Base-by-base conservation (phyloP, 305 asterid species). In the Fraxinus paxiana region DNA sequence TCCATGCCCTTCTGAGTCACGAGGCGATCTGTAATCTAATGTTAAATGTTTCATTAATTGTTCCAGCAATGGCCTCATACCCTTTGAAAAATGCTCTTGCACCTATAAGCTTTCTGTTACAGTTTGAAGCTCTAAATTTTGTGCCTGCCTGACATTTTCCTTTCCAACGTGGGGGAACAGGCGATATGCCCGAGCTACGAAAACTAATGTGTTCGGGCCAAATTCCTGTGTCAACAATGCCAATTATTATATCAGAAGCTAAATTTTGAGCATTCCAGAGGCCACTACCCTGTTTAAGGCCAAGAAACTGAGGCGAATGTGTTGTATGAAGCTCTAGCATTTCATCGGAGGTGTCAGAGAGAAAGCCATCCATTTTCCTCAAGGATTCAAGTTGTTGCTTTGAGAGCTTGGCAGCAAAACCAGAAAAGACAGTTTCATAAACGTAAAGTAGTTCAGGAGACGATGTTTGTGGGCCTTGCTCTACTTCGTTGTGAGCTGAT, bases 151-250 rank as follows among this genome's bases (percentile, higher is more conserved):
- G 80, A 5, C 97, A 93, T 81, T 54, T 84, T 9, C 97, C 97
- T 84, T 88, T 93, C 97, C 97, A 92, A 18, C 80, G 86, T 13
- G 91, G 56, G 46, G 97, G 94, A 26, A 86, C 89, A 0, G 82
- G 82, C 1, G 89, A 73, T 48, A 83, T 7, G 61, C 91, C 91
- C 2, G 84, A 81, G 79, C 80, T 85, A 0, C 61, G 81, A 78
- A 91, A 92, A 77, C 95, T 91, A 4, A 87, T 73, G 76, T 92
- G 97, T 65, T 93, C 95, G 0, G 97, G 97, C 95, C 97, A 92
- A 82, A 92, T 93, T 71, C 97, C 97, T 0, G 92, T 89, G 75
- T 93, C 97, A 0, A 93, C 77, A 1, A 92, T 81, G 4, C 97
- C 97, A 17, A 93, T 88, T 17, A 93, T 93, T 79, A 90, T 90